phyloP scores from a whole-genome alignment of 78 protist species.

The Dictyostelium capitatum region DNA sequence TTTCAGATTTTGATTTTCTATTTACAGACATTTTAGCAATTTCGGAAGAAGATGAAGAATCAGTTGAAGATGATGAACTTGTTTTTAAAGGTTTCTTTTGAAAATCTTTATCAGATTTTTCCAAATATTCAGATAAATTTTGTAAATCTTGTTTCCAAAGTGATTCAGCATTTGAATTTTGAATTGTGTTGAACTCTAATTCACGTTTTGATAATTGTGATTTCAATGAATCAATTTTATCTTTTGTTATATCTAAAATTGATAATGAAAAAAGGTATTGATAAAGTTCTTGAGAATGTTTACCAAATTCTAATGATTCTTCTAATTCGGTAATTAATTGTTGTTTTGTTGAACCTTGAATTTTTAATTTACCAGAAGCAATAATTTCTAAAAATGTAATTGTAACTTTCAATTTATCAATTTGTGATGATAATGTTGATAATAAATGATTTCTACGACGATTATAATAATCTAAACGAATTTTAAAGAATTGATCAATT shows the following conservation, averaged over 20 bases:
- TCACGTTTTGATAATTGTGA: conserved; percentile 2
- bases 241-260: conserved; percentile 71
- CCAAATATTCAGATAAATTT: conserved; percentile 17
- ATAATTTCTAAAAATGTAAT: conserved; percentile 18
- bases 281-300: conserved; percentile 26
- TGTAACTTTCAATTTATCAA: neutral
- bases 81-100: conserved; percentile 19
- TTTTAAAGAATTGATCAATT: conserved; percentile 33
- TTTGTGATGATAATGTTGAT: neutral
- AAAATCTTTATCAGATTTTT: conserved; percentile 14
- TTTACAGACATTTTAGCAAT: neutral
- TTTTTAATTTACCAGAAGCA: conserved; percentile 40
- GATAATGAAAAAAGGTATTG: conserved; percentile 61
- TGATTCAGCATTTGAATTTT: neutral
- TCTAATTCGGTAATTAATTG: conserved; percentile 34
- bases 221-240: conserved; percentile 42
- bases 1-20: neutral
- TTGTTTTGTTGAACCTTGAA: conserved; percentile 55
- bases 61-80: neutral
- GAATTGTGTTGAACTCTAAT: neutral
- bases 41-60: neutral
- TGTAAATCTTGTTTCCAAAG: conserved; percentile 50
- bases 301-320: neutral
- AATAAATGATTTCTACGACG: conserved; percentile 27
- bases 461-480: conserved; percentile 57